Conservation (phyloP, 345 rosid species). For the Gossypium rotundifolium region DNA sequence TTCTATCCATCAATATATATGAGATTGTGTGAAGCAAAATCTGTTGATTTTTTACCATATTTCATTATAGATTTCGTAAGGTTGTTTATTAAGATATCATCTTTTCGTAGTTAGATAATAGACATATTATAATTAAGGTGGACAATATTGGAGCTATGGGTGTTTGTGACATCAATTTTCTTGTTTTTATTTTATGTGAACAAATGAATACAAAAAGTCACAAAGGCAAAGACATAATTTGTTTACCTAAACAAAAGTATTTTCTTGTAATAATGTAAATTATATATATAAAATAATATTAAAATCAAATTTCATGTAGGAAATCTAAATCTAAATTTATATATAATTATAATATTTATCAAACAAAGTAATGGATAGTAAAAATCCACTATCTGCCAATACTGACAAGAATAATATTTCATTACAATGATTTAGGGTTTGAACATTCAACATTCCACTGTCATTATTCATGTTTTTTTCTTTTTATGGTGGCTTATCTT, state of each 20-base stretch:
- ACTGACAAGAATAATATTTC: background rate
- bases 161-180: background rate
- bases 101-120: constrained; percentile 10
- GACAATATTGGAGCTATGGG: constrained; percentile 4
- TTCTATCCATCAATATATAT: background rate
- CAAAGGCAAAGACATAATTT: background rate
- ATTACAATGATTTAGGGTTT: constrained; percentile 17
- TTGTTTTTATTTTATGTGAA: background rate
- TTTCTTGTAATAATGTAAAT: constrained; percentile 5
- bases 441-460: constrained; percentile 1
- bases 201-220: background rate
- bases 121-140: constrained; percentile 11
- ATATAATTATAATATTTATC: no score
- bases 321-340: no score
- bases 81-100: constrained; percentile 15
- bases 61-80: constrained; percentile 2
- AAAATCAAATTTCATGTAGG: no score
- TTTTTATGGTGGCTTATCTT: background rate
- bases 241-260: constrained; percentile 5
- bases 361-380: background rate
- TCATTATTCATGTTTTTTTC: background rate
- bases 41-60: constrained; percentile 9
- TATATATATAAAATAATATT: no score
- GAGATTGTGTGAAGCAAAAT: constrained; percentile 11
- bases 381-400: background rate